These are phyloP conservation scores for Macaranga tanarius DNA, from an alignment of 441 rosid species.

Conservation along the genomic window DNA sequence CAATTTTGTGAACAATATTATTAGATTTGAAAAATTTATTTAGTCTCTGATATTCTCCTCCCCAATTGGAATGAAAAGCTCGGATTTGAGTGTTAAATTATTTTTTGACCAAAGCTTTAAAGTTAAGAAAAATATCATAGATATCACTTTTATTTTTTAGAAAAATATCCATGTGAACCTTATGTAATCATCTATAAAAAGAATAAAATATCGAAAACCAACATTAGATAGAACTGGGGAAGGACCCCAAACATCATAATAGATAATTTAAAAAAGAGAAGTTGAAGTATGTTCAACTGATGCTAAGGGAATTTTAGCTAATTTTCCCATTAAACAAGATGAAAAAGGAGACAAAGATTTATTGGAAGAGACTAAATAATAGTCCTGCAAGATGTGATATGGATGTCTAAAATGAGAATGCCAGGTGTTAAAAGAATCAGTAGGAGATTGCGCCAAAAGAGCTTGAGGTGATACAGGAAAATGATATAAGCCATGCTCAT, in stretches of 20 bases:
- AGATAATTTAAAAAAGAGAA: neutral
- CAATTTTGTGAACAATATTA: neutral
- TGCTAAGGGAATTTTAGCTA: neutral
- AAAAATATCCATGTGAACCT: too few species aligned
- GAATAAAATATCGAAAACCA: too few species aligned
- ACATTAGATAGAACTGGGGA: too few species aligned
- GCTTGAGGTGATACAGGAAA: neutral
- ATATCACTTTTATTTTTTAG: too few species aligned
- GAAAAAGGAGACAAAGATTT: neutral
- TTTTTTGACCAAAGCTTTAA: neutral
- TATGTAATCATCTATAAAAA: too few species aligned
- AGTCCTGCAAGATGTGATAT: neutral
- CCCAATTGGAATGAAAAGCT: neutral
- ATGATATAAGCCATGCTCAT: neutral
- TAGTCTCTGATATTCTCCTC: neutral
- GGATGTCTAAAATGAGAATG: neutral
- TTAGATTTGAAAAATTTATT: neutral
- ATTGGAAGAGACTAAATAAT: too few species aligned
- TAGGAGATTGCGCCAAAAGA: neutral
- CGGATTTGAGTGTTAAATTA: neutral
- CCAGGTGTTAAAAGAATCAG: neutral
- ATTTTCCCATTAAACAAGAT: neutral
- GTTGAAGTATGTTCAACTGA: neutral
- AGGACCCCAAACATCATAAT: neutral
- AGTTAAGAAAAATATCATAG: too few species aligned